phyloP scores from a whole-genome alignment of 805 yeast species.

The Kuraishia ogatae region DNA sequence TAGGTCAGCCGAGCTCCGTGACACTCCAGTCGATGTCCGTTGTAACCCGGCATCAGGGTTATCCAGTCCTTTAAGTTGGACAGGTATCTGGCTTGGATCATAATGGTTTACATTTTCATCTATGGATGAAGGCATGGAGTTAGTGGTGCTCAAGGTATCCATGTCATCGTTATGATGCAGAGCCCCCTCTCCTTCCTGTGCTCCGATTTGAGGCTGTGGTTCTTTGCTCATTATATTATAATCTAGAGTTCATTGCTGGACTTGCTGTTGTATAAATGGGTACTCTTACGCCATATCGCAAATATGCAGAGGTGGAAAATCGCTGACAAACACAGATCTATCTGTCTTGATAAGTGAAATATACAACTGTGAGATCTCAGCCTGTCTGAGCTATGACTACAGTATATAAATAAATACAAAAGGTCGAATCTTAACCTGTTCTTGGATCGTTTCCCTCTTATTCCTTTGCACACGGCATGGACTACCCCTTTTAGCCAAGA shows the following conservation, averaged over 20 bases:
- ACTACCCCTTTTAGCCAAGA: neutral
- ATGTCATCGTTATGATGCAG: neutral
- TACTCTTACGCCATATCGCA: too few species aligned
- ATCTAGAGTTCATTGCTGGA: neutral
- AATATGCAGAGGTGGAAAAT: too few species aligned
- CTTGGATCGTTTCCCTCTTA: too few species aligned
- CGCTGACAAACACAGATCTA: too few species aligned
- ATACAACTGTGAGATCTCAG: too few species aligned
- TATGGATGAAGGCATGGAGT: neutral
- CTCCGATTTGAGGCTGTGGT: neutral
- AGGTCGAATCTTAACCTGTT: too few species aligned
- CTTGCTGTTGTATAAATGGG: neutral
- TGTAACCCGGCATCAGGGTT: neutral
- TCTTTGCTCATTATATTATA: neutral
- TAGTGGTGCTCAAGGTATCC: neutral
- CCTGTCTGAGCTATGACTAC: too few species aligned
- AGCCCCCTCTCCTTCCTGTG: neutral
- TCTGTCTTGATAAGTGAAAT: too few species aligned
- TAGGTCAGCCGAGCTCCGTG: neutral
- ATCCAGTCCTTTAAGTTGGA: neutral
- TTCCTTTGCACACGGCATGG: too few species aligned
- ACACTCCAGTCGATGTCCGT: neutral
- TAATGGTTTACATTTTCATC: neutral
- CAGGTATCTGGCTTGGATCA: neutral
- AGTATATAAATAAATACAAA: too few species aligned